Base-by-base conservation (phyloP, 345 rosid species). In the Carallia pectinifolia region DNA sequence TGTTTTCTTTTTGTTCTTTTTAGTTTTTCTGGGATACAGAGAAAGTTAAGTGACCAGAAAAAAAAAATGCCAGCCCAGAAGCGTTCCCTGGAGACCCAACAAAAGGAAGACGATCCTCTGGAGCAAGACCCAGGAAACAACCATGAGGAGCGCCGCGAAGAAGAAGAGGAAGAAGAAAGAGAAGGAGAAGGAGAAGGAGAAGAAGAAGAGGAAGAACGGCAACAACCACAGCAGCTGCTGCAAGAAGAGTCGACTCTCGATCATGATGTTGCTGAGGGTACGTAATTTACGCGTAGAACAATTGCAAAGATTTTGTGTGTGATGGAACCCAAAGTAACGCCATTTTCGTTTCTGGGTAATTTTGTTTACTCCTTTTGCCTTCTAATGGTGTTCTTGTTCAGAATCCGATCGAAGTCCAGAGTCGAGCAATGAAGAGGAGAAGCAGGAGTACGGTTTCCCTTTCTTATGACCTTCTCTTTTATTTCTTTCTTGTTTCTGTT, bases 321-420 rank as follows among this genome's bases (percentile, higher is more conserved):
- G 27, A 27, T 27, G 6, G 5, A 56, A 56, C 30, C 50, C 16
- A 44, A 44, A 30, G 31, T 56, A 6, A 9, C 12, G 60, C 31
- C 60, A 56, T 56, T 56, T 56, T 27, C 15, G 60, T 56, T 56
- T 56, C 33, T 56, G 60, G 16, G 60, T 30, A 56, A 56, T 56
- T 27, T 27, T 10, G 31, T 18, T 56, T 27, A 15, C 29, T 10
- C 55, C 50, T 15, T 56, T 27, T 27, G 7, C 33, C 31, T 23
- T 10, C 5, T 23, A 27, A 56, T 56, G 60, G 34, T 56, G 40
- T 56, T 17, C 19, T 27, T 66, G 37, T 18, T 7, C 83, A 85
- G 89, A 79, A 72, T 81, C 85, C 55, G 83, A 77, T 78, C 81
- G 83, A 64, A 83, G 82, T 74, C 75, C 67, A 50, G 79, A 81